phyloP scores from a whole-genome alignment of 257 asterid species.

The Nyctanthes arbortristis region DNA sequence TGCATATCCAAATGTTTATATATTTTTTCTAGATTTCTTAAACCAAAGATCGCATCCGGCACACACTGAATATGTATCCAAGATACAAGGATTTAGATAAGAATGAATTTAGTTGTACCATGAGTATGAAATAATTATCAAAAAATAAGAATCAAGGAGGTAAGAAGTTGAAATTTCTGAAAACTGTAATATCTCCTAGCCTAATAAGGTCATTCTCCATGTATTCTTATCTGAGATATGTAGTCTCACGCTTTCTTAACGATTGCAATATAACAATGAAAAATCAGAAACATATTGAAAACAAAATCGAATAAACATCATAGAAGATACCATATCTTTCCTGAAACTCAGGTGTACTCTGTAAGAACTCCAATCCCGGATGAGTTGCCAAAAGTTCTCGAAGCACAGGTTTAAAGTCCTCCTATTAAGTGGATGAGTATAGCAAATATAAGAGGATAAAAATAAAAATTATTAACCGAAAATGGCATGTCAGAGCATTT shows the following conservation, averaged over 20 bases:
- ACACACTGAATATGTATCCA: neutral
- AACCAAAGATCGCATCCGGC: neutral
- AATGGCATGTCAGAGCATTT: neutral
- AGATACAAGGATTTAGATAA: neutral
- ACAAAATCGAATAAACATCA: neutral
- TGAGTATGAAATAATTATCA: neutral
- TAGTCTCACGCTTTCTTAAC: neutral
- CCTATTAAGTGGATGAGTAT: constrained; percentile 44
- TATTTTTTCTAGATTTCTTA: neutral
- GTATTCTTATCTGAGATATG: neutral
- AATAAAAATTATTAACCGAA: constrained; percentile 22
- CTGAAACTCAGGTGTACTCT: constrained; percentile 98
- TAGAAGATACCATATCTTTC: constrained; percentile 89
- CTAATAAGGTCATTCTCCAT: neutral
- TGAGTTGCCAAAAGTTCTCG: constrained; percentile 96
- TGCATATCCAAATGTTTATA: neutral
- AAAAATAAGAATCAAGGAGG: neutral
- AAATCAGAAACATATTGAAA: neutral
- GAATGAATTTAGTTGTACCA: neutral
- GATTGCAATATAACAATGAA: neutral
- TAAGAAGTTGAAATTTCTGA: neutral
- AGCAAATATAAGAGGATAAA: constrained; percentile 21
- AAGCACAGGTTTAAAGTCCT: constrained; percentile 92
- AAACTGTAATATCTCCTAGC: neutral
- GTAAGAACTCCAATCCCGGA: constrained; percentile 98